A percentile compares a stretch with the other conserved stretches of the same genome.
phyloP scores from a whole-genome alignment of 2,329 filamentous ascomycete genomes.

The Ophiostoma piceae region DNA sequence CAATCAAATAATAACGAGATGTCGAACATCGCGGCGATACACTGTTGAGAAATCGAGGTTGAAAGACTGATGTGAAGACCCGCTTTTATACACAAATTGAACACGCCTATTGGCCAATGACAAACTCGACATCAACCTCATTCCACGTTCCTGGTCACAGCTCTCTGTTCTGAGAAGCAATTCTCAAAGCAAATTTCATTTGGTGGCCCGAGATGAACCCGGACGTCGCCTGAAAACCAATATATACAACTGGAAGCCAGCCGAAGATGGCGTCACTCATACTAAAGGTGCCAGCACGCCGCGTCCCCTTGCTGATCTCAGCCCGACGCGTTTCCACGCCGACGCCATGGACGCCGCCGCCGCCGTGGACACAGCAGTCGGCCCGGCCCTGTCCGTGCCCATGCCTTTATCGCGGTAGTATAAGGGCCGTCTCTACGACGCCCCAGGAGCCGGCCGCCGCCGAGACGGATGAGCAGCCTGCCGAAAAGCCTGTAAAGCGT shows the following conservation, averaged over 20 bases:
- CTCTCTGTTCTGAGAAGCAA: neutral
- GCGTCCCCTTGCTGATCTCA: neutral
- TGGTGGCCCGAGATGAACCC: neutral
- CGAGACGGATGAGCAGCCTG: neutral
- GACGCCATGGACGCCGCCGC: too few relatives aligned
- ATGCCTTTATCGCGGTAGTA: neutral
- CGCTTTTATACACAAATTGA: neutral
- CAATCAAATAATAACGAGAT: neutral
- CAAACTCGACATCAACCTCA: neutral
- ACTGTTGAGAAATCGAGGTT: neutral
- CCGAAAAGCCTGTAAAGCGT: neutral
- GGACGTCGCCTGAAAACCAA: neutral
- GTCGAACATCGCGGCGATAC: neutral
- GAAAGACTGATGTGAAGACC: neutral
- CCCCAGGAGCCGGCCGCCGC: neutral
- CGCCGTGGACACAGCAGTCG: neutral
- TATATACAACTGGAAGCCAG: neutral
- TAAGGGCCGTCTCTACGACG: neutral
- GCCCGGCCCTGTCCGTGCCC: neutral
- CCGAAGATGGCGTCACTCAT: neutral
- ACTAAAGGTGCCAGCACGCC: neutral
- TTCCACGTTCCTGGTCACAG: neutral
- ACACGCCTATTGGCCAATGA: neutral
- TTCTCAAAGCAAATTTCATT: neutral
- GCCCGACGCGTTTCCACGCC: neutral